Evolutionary conservation across 2,329 filamentous ascomycete genomes (phyloP).

Genomic region (Colletotrichum melonis): DNA sequence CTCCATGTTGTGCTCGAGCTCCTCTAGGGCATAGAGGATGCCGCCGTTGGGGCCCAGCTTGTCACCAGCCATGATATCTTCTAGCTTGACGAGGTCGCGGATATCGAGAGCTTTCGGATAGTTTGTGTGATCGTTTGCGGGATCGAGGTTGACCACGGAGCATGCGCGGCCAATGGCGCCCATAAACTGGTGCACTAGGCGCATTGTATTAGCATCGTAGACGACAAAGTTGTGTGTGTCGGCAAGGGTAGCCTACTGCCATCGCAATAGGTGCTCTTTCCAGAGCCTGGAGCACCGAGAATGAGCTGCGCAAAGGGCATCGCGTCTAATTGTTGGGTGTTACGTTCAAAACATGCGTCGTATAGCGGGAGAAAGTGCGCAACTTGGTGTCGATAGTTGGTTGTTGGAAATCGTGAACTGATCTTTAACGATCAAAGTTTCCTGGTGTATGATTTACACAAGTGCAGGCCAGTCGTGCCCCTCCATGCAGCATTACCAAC

Average conservation of each 20-base stretch:
- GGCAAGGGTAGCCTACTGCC: slow-evolving; percentile 70
- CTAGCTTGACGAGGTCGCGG: slow-evolving; percentile 86
- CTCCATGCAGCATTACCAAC: slow-evolving; percentile 25
- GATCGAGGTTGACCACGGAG: slow-evolving; percentile 95
- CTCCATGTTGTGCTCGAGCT: slow-evolving; percentile 92
- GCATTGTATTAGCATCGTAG: slow-evolving; percentile 14
- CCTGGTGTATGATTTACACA: neutral
- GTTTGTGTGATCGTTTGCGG: slow-evolving; percentile 91
- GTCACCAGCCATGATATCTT: slow-evolving; percentile 95
- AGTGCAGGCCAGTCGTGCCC: slow-evolving; percentile 4
- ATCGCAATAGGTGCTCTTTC: slow-evolving; percentile 98
- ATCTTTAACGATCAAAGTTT: slow-evolving; percentile 21
- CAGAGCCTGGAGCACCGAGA: slow-evolving; percentile 92
- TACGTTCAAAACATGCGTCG: neutral
- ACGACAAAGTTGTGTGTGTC: slow-evolving; percentile 9
- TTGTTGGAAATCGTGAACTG: neutral
- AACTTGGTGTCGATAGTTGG: neutral
- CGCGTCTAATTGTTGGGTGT: too few relatives aligned
- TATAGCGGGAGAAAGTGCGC: neutral
- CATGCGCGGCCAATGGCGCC: slow-evolving; percentile 94
- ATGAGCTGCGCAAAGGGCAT: slow-evolving; percentile 82
- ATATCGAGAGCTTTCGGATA: slow-evolving; percentile 94
- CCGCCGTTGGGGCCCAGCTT: slow-evolving; percentile 92
- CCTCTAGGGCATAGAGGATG: slow-evolving; percentile 92
- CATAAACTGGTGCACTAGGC: slow-evolving; percentile 92